A percentile compares a stretch with the other conserved stretches of the same genome.
Conservation (phyloP, 208 protist genomes). For the Histomonas meleagridis region DNA sequence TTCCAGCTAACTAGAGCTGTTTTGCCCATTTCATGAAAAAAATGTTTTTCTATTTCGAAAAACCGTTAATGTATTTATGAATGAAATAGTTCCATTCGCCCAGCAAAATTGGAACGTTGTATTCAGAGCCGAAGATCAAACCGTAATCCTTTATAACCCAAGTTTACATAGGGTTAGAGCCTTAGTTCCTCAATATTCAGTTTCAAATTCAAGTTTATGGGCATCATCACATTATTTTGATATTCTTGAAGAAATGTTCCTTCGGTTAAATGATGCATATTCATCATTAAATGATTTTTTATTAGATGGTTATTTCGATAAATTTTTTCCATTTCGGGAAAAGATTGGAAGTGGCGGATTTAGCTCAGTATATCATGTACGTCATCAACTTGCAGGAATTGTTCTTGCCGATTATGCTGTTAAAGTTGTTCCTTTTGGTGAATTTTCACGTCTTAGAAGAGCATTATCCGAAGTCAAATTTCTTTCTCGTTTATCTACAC, state of each 20-base stretch:
- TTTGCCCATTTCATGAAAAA: too few species aligned
- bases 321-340: conserved; percentile 43
- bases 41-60: too few species aligned
- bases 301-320: conserved; percentile 48
- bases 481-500: conserved; percentile 40
- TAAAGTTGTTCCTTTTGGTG: conserved; percentile 51
- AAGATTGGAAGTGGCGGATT: conserved; percentile 49
- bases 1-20: too few species aligned
- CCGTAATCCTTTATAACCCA: too few species aligned
- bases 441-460: conserved; percentile 34
- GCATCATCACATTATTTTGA: neutral
- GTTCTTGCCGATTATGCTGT: conserved; percentile 49
- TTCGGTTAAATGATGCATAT: too few species aligned
- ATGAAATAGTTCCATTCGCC: too few species aligned
- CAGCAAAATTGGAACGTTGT: too few species aligned
- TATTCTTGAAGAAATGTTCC: neutral
- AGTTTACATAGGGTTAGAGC: too few species aligned
- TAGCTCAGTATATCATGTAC: conserved; percentile 45
- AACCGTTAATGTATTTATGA: too few species aligned
- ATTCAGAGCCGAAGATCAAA: too few species aligned
- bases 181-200: too few species aligned
- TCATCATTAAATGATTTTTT: conserved; percentile 41
- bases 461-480: conserved; percentile 46
- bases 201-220: neutral
- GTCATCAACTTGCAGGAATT: conserved; percentile 47